Conservation (phyloP, 1,284 basidiomycete species). For the Bondarzewia mesenterica region DNA sequence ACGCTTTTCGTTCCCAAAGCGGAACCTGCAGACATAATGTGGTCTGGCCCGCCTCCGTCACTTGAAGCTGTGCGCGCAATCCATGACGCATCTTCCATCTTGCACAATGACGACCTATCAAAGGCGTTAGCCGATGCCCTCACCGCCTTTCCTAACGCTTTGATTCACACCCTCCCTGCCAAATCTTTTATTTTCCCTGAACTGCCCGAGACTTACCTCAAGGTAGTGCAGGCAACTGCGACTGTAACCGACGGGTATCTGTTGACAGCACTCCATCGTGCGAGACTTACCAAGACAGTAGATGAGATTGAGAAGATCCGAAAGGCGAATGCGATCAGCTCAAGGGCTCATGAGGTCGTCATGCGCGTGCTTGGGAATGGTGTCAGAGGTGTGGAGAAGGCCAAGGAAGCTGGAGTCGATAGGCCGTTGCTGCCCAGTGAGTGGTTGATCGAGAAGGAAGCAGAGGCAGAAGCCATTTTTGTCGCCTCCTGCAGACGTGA, state of each 20-base stretch:
- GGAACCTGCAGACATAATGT: constrained; percentile 70
- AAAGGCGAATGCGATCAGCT: constrained; percentile 78
- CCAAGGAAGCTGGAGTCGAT: constrained; percentile 35
- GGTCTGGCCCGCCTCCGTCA: constrained; percentile 79
- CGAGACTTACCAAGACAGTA: constrained; percentile 70
- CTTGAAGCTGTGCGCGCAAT: constrained; percentile 43
- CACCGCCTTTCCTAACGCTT: constrained; percentile 48
- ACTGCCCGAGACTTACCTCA: constrained; percentile 33
- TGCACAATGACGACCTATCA: constrained; percentile 41
- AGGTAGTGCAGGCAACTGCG: constrained; percentile 28
- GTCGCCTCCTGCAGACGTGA: constrained; percentile 80
- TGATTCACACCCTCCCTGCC: constrained; percentile 58
- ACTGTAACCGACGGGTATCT: constrained; percentile 51
- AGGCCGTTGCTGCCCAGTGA: constrained; percentile 59
- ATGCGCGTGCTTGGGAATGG: constrained; percentile 84
- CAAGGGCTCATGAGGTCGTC: constrained; percentile 79
- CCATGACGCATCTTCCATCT: constrained; percentile 53
- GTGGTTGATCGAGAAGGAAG: constrained; percentile 86
- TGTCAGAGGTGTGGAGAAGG: constrained; percentile 46
- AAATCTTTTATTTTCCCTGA: constrained; percentile 48
- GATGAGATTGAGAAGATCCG: constrained; percentile 69
- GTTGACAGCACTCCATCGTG: constrained; percentile 65
- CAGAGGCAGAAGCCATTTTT: constrained; percentile 86
- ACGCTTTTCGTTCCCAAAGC: constrained; percentile 73
- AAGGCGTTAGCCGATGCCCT: constrained; percentile 44